phyloP scores from a whole-genome alignment of 352 stramenopile genomes.

The Phytophthora sojae region DNA sequence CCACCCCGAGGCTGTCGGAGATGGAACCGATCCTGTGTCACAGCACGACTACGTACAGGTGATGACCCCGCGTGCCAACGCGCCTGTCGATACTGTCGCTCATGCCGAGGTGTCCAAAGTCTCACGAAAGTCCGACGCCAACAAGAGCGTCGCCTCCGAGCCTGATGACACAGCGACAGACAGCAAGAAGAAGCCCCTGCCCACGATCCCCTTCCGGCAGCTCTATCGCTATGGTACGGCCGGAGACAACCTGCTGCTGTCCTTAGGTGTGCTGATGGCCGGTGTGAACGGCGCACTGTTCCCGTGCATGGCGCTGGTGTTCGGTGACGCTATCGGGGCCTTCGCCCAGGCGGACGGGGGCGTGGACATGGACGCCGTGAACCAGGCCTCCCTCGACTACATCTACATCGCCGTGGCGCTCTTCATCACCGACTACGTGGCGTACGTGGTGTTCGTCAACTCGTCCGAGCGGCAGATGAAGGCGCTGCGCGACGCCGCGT shows the following conservation, averaged over 20 bases:
- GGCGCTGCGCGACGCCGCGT: constrained; percentile 28
- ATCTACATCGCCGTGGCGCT: constrained; percentile 40
- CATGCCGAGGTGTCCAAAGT: background rate
- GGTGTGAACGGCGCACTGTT: constrained; percentile 51
- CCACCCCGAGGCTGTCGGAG: background rate
- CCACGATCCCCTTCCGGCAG: constrained; percentile 20
- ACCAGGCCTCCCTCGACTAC: constrained; percentile 38
- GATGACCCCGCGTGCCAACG: constrained; percentile 7
- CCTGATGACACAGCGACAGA: background rate
- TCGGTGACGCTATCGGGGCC: constrained; percentile 50
- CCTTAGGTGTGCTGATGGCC: constrained; percentile 39
- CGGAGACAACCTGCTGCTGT: constrained; percentile 42
- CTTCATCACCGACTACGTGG: constrained; percentile 35
- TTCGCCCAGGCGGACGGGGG: constrained; percentile 42
- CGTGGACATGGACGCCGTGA: constrained; percentile 35
- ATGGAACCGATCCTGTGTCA: background rate
- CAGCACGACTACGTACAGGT: constrained; percentile 16
- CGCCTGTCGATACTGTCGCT: background rate
- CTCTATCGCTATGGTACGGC: constrained; percentile 48
- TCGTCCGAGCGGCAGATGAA: constrained; percentile 50
- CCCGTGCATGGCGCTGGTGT: constrained; percentile 62
- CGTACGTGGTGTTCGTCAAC: constrained; percentile 21
- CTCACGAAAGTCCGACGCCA: constrained; percentile 1
- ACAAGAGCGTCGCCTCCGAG: background rate
- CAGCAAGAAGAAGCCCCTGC: background rate